Evolutionary conservation across 2,329 filamentous ascomycete genomes (phyloP), one percentile per base, ranked within the genome.

Genomic region (Ophiostoma populinum): DNA sequence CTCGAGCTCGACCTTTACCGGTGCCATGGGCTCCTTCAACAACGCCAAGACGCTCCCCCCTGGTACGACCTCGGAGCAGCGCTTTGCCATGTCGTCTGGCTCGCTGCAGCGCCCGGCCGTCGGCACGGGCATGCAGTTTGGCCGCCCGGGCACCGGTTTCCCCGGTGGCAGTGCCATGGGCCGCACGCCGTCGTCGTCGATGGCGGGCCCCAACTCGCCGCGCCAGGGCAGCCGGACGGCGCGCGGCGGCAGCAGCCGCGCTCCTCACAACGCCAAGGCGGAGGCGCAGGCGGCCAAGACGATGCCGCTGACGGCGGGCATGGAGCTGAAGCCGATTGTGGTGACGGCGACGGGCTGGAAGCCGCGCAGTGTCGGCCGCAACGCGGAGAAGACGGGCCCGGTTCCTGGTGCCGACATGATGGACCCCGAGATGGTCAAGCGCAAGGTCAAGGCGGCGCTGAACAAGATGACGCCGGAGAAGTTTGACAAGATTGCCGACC

Each of bases 381-480:
- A 48, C 34, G 45, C 53, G 21, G 50, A 51, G 25, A 52, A 54
- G 20, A 42, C 53, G 34, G 55, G 61, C 25, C 42, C 57, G 28
- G 53, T 56, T 24, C n/a, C n/a, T n/a, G 52, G 56, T 38, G 50
- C 58, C 37, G 57, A 62, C 34, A 67, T 81, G 48, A 70, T 95
- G 61, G 74, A 92, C 45, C 87, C 90, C 17, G 82, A 87, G 48
- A 74, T 90, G 65, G 90, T 98, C 39, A 90, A 98, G 63, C 78
- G 87, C 47, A 98, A 98, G 75, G 90, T 98, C 55, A 98, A 98
- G 75, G 80, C 85, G 44, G 81, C 81, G 42, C 65, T 98, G 49
- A 98, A 98, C 75, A 98, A 98, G 78, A 95, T 98, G 90, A 95
- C 90, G 0, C 90, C 90, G 0, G 90, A 98, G 61, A 98, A 95